These are phyloP conservation scores for Bryoerythrophyllum caledonicum DNA, from an alignment of 225 moss, liverwort and hornwort genomes.

Conservation along the genomic window DNA sequence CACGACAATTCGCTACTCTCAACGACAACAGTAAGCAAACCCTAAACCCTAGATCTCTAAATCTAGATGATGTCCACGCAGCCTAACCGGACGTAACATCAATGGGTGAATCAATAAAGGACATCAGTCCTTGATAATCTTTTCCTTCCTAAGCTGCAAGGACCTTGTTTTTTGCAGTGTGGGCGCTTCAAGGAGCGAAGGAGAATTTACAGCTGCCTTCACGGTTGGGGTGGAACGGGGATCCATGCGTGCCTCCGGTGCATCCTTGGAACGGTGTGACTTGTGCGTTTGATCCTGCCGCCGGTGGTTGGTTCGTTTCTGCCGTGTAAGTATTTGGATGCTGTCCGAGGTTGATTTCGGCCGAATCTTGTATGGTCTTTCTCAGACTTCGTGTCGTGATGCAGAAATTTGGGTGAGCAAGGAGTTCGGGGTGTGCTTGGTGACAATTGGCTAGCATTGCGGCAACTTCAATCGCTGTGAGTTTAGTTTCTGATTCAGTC, in stretches of 20 bases:
- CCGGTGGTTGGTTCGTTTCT: constrained; percentile 62
- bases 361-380: not conserved
- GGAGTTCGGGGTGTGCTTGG: constrained; percentile 65
- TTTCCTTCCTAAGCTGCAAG: no score
- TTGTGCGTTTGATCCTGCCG: constrained; percentile 41
- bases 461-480: constrained; percentile 69
- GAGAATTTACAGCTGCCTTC: constrained; percentile 65
- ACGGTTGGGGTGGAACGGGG: constrained; percentile 97
- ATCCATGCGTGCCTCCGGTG: constrained; percentile 85
- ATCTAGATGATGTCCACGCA: no score
- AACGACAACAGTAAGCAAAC: constrained; percentile 50
- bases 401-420: constrained; percentile 65
- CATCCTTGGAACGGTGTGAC: constrained; percentile 84
- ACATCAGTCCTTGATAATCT: no score
- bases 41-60: not conserved
- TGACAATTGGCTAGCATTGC: constrained; percentile 53
- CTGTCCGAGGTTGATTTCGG: not conserved
- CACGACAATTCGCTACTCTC: constrained; percentile 55
- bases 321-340: constrained; percentile 57
- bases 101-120: no score
- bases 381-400: not conserved
- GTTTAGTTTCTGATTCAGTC: not conserved
- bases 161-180: constrained; percentile 18
- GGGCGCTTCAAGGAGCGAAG: constrained; percentile 72
- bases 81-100: no score